Evolutionary conservation across 352 stramenopile genomes (phyloP).

Genomic region (Phytophthora palmivora): DNA sequence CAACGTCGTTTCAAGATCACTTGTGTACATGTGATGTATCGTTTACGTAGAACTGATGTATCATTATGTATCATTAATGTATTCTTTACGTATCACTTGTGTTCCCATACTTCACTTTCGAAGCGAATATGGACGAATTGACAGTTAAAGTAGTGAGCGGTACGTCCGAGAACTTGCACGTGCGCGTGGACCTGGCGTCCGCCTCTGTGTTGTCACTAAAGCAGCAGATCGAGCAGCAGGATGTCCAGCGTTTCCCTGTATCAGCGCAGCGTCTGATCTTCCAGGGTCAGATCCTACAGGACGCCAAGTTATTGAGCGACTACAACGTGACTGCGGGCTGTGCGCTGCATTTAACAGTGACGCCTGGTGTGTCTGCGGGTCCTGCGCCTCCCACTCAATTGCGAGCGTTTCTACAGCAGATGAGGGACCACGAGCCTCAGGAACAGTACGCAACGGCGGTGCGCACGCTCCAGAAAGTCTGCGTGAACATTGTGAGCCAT

Average conservation of each 20-base stretch:
- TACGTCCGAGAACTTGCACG: constrained; percentile 57
- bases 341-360: constrained; percentile 79
- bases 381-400: constrained; percentile 40
- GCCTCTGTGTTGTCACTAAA: constrained; percentile 74
- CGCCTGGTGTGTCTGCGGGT: constrained; percentile 10
- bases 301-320: constrained; percentile 67
- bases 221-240: constrained; percentile 63
- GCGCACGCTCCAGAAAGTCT: constrained; percentile 84
- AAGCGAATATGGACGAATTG: constrained; percentile 50
- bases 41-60: background rate
- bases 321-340: constrained; percentile 72
- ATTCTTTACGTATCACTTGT: background rate
- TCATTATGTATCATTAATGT: too few relatives aligned
- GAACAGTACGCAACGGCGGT: constrained; percentile 55
- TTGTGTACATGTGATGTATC: constrained; percentile 16
- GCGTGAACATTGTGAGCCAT: constrained; percentile 77
- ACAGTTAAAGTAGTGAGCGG: constrained; percentile 78
- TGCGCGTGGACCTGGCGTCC: constrained; percentile 51
- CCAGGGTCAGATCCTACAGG: constrained; percentile 85
- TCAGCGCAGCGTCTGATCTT: constrained; percentile 86
- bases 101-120: background rate
- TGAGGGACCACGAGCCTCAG: constrained; percentile 48
- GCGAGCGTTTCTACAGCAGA: constrained; percentile 60
- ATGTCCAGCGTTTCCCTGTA: constrained; percentile 63
- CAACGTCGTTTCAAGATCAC: constrained; percentile 24